Percentiles rank a stretch among this genome's conserved stretches.
Evolutionary conservation across 2,329 filamentous ascomycete genomes (phyloP).

Genomic region (Talaromyces piceae): DNA sequence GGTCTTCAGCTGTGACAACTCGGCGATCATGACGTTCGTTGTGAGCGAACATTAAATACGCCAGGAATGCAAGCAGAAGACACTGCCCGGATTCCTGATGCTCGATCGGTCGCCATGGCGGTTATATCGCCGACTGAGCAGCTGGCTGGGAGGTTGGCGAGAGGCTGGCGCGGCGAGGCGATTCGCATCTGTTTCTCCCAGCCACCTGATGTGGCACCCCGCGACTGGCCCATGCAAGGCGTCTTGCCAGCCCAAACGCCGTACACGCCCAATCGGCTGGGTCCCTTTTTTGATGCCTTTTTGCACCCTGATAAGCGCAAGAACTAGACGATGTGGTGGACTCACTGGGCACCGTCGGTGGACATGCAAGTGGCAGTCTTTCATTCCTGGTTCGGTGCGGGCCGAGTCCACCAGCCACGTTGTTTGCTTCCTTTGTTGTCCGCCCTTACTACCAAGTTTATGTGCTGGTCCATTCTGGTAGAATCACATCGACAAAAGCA

Average conservation of each 20-base stretch:
- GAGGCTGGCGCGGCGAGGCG: background rate
- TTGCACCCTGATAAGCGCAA: no score
- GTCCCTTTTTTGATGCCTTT: background rate
- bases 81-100: background rate
- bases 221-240: constrained; percentile 10
- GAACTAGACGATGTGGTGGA: background rate
- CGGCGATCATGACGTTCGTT: constrained; percentile 22
- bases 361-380: background rate
- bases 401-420: constrained; percentile 2
- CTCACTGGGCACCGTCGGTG: no score
- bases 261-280: background rate
- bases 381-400: constrained; percentile 5
- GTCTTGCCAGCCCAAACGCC: background rate
- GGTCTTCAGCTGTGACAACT: constrained; percentile 25
- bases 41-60: constrained; percentile 14
- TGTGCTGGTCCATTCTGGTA: no score
- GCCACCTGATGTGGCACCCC: constrained; percentile 10
- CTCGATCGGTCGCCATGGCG: background rate
- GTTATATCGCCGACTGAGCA: background rate
- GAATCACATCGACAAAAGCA: background rate
- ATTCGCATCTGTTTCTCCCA: constrained; percentile 6
- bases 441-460: no score
- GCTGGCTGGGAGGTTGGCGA: constrained; percentile 9
- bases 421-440: background rate
- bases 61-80: constrained; percentile 6